These are phyloP conservation scores for Leccinum subgranulosum DNA, from an alignment of 768 basidiomycete species.

Conservation along the genomic window DNA sequence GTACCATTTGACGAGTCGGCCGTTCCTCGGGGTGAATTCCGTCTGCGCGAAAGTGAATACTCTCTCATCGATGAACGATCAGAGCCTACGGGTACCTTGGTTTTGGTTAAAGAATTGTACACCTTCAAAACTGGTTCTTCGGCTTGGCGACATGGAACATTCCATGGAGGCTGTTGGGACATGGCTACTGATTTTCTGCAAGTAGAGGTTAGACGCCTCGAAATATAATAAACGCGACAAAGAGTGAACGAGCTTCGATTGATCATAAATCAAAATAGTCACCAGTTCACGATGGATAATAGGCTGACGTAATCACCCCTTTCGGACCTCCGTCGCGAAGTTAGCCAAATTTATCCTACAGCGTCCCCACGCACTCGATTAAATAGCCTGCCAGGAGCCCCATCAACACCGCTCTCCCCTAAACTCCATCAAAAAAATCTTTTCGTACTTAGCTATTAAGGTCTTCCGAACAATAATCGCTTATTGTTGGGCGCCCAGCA, in stretches of 20 bases:
- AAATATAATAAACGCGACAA: constrained; percentile 4
- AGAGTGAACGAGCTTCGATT: constrained; percentile 2
- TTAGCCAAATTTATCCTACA: neutral
- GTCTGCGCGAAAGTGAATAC: constrained; percentile 44
- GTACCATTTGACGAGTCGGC: constrained; percentile 91
- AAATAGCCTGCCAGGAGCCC: neutral
- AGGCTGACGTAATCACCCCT: constrained; percentile 24
- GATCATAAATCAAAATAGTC: constrained; percentile 19
- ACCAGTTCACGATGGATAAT: neutral
- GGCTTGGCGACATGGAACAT: constrained; percentile 33
- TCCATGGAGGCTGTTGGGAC: constrained; percentile 62
- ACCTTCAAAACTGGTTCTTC: constrained; percentile 60
- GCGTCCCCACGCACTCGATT: neutral
- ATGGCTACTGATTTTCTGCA: constrained; percentile 31
- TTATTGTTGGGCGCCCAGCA: neutral
- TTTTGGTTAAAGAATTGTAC: constrained; percentile 90
- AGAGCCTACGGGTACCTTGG: constrained; percentile 60
- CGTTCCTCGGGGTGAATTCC: constrained; percentile 68
- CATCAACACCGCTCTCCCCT: neutral
- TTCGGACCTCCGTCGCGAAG: neutral
- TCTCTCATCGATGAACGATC: constrained; percentile 10
- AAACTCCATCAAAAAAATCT: constrained; percentile 1
- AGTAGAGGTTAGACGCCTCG: constrained; percentile 5
- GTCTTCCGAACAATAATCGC: neutral
- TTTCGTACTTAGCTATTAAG: constrained; percentile 1